Percentiles rank a stretch among this genome's conserved stretches.
Evolutionary conservation across 345 rosid genomes (phyloP).

Genomic region (Sisymbrium irio): DNA sequence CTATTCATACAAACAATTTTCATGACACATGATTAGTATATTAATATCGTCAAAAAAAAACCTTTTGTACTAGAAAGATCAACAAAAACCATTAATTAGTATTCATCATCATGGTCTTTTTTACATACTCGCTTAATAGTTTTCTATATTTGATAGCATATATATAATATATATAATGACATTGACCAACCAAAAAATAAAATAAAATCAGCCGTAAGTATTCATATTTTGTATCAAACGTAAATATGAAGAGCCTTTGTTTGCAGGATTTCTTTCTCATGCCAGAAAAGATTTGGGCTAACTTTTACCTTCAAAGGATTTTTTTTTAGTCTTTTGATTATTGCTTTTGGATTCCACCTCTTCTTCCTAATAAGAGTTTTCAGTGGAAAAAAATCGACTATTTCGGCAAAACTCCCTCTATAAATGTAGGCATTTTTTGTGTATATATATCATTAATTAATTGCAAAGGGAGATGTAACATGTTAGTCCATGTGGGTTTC

Average conservation of each 20-base stretch:
- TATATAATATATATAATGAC: too few relatives aligned
- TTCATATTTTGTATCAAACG: too few relatives aligned
- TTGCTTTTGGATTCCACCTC: background rate
- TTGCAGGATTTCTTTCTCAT: too few relatives aligned
- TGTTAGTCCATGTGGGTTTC: conserved; percentile 36
- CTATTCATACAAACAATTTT: background rate
- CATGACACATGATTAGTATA: background rate
- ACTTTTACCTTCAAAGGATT: background rate
- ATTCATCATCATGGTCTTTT: background rate
- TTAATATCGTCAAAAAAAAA: background rate
- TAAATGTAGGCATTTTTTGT: background rate
- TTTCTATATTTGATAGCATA: too few relatives aligned
- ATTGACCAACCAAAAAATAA: too few relatives aligned
- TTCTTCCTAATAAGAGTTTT: too few relatives aligned
- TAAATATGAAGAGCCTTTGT: too few relatives aligned
- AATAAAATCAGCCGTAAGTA: too few relatives aligned
- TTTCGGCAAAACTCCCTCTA: background rate
- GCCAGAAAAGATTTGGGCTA: background rate
- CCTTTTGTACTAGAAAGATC: background rate
- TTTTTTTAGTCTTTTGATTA: background rate
- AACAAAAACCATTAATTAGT: background rate
- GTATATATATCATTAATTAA: background rate
- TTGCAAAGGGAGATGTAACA: conserved; percentile 22
- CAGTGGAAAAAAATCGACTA: background rate
- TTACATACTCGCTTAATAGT: too few relatives aligned